Percentiles rank a stretch among this genome's conserved stretches.
Conservation (phyloP, 2,329 filamentous ascomycete species). For the Coniella vitis region DNA sequence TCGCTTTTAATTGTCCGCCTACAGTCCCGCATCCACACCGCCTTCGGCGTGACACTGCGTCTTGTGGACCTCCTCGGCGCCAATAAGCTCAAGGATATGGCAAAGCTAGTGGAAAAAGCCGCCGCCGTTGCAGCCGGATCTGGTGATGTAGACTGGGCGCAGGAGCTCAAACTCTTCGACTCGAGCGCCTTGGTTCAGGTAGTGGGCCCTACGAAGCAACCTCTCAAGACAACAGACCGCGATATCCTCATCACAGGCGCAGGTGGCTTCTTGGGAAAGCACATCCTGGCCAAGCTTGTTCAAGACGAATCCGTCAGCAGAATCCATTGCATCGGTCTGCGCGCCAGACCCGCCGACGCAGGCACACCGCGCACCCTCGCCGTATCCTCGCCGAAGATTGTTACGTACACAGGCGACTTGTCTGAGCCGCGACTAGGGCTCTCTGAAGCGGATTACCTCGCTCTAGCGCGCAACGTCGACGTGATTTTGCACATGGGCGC, state of each 20-base stretch:
- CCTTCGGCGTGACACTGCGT: not conserved
- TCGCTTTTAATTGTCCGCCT: constrained; percentile 34
- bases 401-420: not conserved
- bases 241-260: constrained; percentile 29
- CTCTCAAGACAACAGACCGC: not conserved
- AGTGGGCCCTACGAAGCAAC: constrained; percentile 26
- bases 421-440: not conserved
- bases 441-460: not conserved
- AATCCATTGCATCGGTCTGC: constrained; percentile 38
- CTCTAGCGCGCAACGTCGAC: not conserved
- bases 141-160: no score
- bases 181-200: constrained; percentile 31
- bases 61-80: not conserved
- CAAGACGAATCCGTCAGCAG: constrained; percentile 23
- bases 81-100: no score
- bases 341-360: constrained; percentile 11
- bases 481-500: constrained; percentile 49
- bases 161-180: not conserved
- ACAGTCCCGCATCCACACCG: constrained; percentile 31
- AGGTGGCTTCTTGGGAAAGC: constrained; percentile 32
- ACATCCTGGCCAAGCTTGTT: constrained; percentile 31
- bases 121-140: no score
- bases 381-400: constrained; percentile 2
- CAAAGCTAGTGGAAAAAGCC: no score
- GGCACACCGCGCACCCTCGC: not conserved